Evolutionary conservation across 352 stramenopile genomes (phyloP), one percentile per base, ranked within the genome.

Genomic region (Globisporangium acanthophoron): DNA sequence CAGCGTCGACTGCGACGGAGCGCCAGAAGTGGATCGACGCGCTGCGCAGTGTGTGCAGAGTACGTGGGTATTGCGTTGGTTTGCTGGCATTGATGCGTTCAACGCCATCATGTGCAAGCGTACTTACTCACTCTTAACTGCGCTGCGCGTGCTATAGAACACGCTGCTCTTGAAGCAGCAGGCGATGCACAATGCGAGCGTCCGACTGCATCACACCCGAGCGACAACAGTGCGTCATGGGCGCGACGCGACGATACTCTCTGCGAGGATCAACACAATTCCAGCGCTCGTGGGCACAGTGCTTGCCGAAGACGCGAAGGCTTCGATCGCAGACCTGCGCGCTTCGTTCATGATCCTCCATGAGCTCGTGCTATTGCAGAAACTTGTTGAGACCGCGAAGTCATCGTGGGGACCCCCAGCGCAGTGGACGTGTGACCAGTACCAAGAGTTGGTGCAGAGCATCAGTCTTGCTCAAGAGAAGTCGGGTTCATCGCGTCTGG

Each of bases 321-420:
- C 40, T 24, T 53, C 60, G 33, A 52, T 58, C 18, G 50, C 40
- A n/a, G 80, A 90, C 55, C 52, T 90, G 24, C 76, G 80, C 3
- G 66, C 80, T 18, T 85, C 80, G 9, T 90, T 90, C 56, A 78
- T 88, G 45, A 67, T 83, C 53, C 73, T 90, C 37, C 80, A 90
- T 51, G 80, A 90, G 54, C 78, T 88, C 47, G 58, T 85, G 11
- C 51, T 90, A 13, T 61, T 90, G 15, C 79, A 86, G 48, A 73
- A 79, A n/a, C 70, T 90, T 0, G 48, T 90, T 6, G 60, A 70
- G 46, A 61, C 57, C 20, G 76, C 78, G 29, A 65, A 74, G n/a
- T 59, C 8, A 18, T 61, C 67, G 11, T 90, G 80, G 80, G 80
- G 78, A 0, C 16, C 39, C 16, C 76, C 78, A 18, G 61, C 58